Evolutionary conservation across 2,329 filamentous ascomycete species (phyloP).

Genomic region (Aspergillus piperis): DNA sequence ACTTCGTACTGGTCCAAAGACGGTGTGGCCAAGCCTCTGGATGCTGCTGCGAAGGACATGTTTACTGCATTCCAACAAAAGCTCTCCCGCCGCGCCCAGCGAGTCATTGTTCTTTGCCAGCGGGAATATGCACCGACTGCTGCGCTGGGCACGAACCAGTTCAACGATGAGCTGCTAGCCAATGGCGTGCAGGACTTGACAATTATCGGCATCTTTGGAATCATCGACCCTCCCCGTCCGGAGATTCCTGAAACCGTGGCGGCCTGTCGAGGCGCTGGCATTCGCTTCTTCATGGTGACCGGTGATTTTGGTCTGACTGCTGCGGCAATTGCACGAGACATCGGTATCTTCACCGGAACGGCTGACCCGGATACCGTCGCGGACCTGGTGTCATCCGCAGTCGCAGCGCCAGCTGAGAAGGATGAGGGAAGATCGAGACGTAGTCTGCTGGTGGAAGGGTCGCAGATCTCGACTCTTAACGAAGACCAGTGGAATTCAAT

Average conservation of each 20-base stretch:
- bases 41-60: slow-evolving; percentile 46
- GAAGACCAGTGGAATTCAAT: slow-evolving; percentile 69
- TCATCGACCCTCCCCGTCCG: slow-evolving; percentile 42
- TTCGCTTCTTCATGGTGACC: slow-evolving; percentile 48
- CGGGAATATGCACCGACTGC: slow-evolving; percentile 54
- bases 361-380: slow-evolving; percentile 57
- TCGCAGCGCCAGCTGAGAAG: background rate
- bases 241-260: slow-evolving; percentile 40
- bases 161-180: slow-evolving; percentile 53
- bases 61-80: slow-evolving; percentile 65
- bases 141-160: slow-evolving; percentile 50
- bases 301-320: slow-evolving; percentile 46
- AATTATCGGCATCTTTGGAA: slow-evolving; percentile 55
- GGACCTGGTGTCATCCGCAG: slow-evolving; percentile 45
- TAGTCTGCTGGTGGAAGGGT: slow-evolving; percentile 66
- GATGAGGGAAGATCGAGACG: slow-evolving; percentile 29
- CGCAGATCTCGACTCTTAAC: slow-evolving; percentile 66
- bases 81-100: slow-evolving; percentile 69
- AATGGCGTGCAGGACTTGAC: slow-evolving; percentile 47
- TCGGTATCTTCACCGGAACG: slow-evolving; percentile 46
- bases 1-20: slow-evolving; percentile 59
- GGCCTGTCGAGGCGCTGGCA: slow-evolving; percentile 38
- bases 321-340: slow-evolving; percentile 43
- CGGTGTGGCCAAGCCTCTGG: slow-evolving; percentile 55
- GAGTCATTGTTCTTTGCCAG: slow-evolving; percentile 68